Base-by-base conservation (phyloP, 148 eudicot species). In the Heliamphora exappendiculata region DNA sequence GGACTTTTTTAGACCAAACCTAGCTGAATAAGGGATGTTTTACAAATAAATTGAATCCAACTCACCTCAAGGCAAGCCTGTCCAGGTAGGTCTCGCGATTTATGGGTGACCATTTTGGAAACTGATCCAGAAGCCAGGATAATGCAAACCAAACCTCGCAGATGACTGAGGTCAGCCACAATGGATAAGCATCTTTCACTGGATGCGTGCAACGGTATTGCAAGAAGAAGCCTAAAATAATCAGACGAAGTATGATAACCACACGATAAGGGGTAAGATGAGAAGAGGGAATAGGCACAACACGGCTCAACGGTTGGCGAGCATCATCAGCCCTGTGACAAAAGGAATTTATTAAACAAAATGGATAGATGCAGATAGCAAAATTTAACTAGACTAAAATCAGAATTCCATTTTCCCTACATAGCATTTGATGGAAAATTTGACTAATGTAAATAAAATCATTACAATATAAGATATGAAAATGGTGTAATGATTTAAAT, bases 101-200 rank as follows among this genome's bases (percentile, higher is more conserved):
- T 83, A 94, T 80, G 24, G 98, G 98, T 65, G 83, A 86, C 98
- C 98, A 94, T 76, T 94, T 94, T 63, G 98, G 98, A 83, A 94
- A 94, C 86, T 94, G 98, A 88, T 94, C 98, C 79, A 94, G 84
- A 78, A 94, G 95, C 98, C 98, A 94, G 33, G 98, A 94, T 65
- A 94, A 80, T 7, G 98, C 98, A 83, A 94, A 94, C 98, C 98
- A 94, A 79, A 94, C 83, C 89, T 94, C 98, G 82, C 98, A 94
- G 78, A 94, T 94, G 53, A 94, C 89, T 34, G 98, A 94, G 75
- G 86, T 85, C 74, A 94, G 89, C 98, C 98, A 94, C 78, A 94
- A 78, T 22, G 98, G 97, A 85, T 94, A 94, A 29, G 98, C 98
- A 87, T 92, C 93, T 39, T 83, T 82, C 81, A 92, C 98, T 22